Conservation (phyloP, 2,329 filamentous ascomycete genomes). For the Xylaria sp. region DNA sequence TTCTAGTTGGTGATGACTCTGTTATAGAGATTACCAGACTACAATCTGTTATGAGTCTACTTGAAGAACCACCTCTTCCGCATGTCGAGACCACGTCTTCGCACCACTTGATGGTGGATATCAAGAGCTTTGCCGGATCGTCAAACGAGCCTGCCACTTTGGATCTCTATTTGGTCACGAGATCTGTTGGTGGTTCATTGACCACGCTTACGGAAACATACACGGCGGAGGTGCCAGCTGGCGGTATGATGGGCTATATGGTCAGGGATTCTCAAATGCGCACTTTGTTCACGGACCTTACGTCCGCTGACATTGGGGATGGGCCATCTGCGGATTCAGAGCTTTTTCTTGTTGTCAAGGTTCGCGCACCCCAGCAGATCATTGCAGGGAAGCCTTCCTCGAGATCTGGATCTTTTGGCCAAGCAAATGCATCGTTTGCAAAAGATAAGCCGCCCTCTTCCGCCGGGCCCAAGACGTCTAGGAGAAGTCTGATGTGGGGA, state of each 20-base stretch:
- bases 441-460: constrained; percentile 64
- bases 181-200: constrained; percentile 70
- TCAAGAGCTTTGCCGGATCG: constrained; percentile 83
- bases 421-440: constrained; percentile 52
- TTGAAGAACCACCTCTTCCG: constrained; percentile 81
- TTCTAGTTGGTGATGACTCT: constrained; percentile 92
- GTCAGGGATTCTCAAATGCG: constrained; percentile 75
- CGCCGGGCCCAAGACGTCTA: constrained; percentile 63
- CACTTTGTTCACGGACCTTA: constrained; percentile 89
- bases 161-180: constrained; percentile 80
- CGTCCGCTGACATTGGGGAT: constrained; percentile 76
- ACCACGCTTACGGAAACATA: constrained; percentile 85
- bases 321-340: constrained; percentile 72
- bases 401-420: constrained; percentile 60
- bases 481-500: constrained; percentile 77
- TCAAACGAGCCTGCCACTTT: constrained; percentile 80
- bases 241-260: constrained; percentile 75
- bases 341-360: constrained; percentile 84
- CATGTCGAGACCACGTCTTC: constrained; percentile 75
- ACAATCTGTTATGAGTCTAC: constrained; percentile 94
- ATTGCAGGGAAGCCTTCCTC: constrained; percentile 60
- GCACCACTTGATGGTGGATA: constrained; percentile 84
- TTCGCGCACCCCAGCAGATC: constrained; percentile 71
- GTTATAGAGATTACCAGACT: constrained; percentile 90
- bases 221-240: constrained; percentile 78